Evolutionary conservation across 2,329 filamentous ascomycete species (phyloP).

Genomic region (Beauveria bassiana): DNA sequence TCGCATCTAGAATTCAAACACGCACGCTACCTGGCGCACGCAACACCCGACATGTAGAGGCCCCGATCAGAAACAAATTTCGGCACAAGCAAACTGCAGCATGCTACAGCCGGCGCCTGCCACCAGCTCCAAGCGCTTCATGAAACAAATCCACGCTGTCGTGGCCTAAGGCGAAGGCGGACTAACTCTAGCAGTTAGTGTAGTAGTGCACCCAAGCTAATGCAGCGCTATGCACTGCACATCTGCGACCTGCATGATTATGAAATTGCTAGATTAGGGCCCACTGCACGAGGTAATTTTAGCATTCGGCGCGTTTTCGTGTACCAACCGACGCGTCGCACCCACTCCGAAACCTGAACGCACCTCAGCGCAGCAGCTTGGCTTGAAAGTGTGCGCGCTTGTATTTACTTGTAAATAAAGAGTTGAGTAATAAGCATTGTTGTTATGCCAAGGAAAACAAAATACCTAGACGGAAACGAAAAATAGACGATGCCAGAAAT

Average conservation of each 20-base stretch:
- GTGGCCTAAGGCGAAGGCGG: neutral
- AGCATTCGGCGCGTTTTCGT: neutral
- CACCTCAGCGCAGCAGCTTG: neutral
- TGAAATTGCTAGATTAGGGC: neutral
- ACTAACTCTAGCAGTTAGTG: neutral
- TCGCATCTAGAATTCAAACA: neutral
- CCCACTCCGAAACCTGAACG: neutral
- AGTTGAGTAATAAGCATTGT: too few species aligned
- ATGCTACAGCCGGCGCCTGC: neutral
- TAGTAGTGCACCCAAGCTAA: neutral
- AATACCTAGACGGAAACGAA: too few species aligned
- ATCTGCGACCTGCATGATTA: slow-evolving; percentile 6
- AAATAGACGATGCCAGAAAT: too few species aligned
- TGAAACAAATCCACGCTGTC: neutral
- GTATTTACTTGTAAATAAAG: too few species aligned
- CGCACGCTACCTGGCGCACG: neutral
- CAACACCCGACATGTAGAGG: neutral
- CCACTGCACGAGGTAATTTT: slow-evolving; percentile 3
- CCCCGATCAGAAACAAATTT: neutral
- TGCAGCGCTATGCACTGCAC: neutral
- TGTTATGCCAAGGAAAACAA: too few species aligned
- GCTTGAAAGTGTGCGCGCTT: neutral
- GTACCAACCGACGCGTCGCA: neutral
- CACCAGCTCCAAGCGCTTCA: neutral
- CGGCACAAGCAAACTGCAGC: neutral